A percentile compares a stretch with the other conserved stretches of the same genome.
Evolutionary conservation across 495 filamentous ascomycete genomes (phyloP).

Genomic region (Cercophora newfieldiana): DNA sequence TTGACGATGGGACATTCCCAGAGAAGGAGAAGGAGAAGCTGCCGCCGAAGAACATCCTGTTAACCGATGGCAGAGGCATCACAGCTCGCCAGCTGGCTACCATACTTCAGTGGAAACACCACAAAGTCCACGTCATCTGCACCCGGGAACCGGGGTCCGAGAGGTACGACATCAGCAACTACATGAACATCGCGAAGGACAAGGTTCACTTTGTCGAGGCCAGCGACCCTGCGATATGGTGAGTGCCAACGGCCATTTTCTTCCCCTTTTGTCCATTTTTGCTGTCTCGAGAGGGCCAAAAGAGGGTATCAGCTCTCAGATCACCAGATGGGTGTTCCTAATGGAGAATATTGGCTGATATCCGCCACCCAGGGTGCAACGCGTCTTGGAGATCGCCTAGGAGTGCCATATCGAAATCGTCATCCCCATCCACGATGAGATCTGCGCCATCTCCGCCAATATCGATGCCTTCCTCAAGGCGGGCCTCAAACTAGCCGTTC

Average conservation of each 20-base stretch:
- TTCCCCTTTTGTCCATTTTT: too few relatives aligned
- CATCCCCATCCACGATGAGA: conserved; percentile 12
- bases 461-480: not conserved
- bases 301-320: too few relatives aligned
- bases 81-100: conserved; percentile 3
- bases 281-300: too few relatives aligned
- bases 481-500: not conserved
- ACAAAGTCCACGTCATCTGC: conserved; percentile 1
- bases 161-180: not conserved
- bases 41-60: too few relatives aligned
- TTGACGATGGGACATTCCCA: too few relatives aligned
- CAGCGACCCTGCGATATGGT: not conserved
- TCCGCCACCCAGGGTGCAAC: not conserved
- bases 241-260: too few relatives aligned
- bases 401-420: conserved; percentile 5
- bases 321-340: not conserved
- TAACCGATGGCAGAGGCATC: conserved; percentile 7
- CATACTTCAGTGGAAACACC: conserved; percentile 1
- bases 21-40: not conserved
- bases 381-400: not conserved
- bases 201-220: not conserved
- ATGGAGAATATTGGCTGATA: not conserved
- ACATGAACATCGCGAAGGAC: not conserved
- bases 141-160: not conserved
- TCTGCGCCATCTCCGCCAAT: not conserved